Base-by-base conservation (phyloP, 352 stramenopile species). In the Globisporangium radiosum region DNA sequence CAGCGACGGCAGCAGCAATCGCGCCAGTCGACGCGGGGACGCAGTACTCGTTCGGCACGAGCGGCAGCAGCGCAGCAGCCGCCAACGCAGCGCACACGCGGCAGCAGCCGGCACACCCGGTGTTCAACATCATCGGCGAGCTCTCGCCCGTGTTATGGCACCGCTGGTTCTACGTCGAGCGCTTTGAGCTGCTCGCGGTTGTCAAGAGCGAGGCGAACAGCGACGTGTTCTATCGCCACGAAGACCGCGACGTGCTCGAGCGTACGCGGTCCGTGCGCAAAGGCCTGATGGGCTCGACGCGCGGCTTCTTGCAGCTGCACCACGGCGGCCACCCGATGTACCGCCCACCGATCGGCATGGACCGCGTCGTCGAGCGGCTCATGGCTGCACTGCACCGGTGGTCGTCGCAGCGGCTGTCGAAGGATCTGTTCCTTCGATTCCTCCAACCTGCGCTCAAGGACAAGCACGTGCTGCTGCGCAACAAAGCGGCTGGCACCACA, bases 61-160 rank as follows among this genome's bases (percentile, higher is more conserved):
- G 69, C 57, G 60, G 62, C n/a, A 83, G 70, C 39, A 58, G 53
- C 5, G 69, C 66, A 3, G 63, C 63, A 39, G 58, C 70, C 10
- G 52, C 56, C 45, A 71, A 51, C 9, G 64, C 68, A 4, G 70
- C 68, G 36, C 81, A 75, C 14, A 75, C 63, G 36, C 85, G 73
- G 38, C 71, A 57, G n/a, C 72, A 81, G 52, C 60, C 55, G 8
- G 86, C 82, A 3, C 85, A 94, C 39, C 86, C 86, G 0, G 86
- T 95, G n/a, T 95, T 95, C 62, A 88, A 87, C 56, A 93, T 95
- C 64, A 90, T 96, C 54, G 87, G 87, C 11, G 80, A 94, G 17
- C 66, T 96, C 5, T 90, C 87, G 13, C 80, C 85, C 13, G 81
- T 94, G n/a, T 54, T 94, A 39, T 96, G 87, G 87, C 87, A 96